These are phyloP conservation scores for Sherardia arvensis DNA, from an alignment of 257 asterid genomes.

Conservation along the genomic window DNA sequence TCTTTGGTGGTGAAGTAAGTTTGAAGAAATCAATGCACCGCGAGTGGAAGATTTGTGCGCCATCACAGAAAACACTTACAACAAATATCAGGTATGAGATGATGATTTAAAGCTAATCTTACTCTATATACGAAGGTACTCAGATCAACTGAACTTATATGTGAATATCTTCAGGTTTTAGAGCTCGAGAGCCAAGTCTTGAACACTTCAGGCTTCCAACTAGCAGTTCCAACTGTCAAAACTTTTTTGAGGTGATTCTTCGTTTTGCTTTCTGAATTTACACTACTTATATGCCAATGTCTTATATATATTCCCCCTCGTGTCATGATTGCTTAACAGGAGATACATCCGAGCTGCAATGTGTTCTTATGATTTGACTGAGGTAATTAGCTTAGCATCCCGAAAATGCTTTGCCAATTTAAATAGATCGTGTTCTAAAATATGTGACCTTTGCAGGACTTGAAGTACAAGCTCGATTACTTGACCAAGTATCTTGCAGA, in stretches of 20 bases:
- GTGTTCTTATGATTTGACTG: neutral
- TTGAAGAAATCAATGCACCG: conserved; percentile 2
- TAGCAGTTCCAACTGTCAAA: conserved; percentile 2
- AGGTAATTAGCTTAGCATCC: neutral
- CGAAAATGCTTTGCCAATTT: neutral
- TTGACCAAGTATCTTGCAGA: conserved; percentile 85
- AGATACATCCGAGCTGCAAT: neutral
- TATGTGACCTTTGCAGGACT: neutral
- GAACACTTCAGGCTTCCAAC: neutral
- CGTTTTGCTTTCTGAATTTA: neutral
- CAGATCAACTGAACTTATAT: neutral
- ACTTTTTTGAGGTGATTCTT: conserved; percentile 5
- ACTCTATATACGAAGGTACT: neutral
- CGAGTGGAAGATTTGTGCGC: neutral
- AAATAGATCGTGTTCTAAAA: neutral
- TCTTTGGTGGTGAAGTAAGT: neutral
- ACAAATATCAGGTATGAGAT: neutral
- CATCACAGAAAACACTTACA: neutral
- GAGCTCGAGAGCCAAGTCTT: neutral
- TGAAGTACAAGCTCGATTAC: conserved; percentile 65
- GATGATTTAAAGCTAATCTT: neutral
- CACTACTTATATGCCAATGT: neutral
- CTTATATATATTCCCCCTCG: neutral
- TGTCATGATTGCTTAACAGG: neutral
- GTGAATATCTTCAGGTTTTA: neutral